Conservation (phyloP, 208 protist species). For the Zelonia costaricensis region DNA sequence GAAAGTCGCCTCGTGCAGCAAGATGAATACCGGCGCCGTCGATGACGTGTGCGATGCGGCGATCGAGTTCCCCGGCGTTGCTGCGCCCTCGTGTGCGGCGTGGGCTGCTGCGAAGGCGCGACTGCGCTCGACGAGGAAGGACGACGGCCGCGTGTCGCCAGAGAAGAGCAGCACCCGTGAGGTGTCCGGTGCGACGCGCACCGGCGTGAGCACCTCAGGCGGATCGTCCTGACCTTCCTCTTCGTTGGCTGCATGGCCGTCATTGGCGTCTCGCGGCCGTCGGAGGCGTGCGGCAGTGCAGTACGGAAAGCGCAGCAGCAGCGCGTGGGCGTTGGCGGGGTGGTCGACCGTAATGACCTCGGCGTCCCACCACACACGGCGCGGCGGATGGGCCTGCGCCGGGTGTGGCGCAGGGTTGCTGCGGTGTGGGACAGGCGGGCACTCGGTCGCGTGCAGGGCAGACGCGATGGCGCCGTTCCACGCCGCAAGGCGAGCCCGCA, state of each 20-base stretch:
- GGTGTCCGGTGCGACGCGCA: slow-evolving; percentile 8
- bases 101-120: slow-evolving; percentile 32
- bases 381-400: background rate
- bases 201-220: too few species aligned
- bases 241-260: background rate
- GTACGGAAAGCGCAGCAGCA: slow-evolving; percentile 78
- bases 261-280: too few species aligned
- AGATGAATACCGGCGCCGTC: slow-evolving; percentile 55
- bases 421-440: background rate
- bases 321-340: slow-evolving; percentile 83
- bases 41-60: background rate
- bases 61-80: background rate
- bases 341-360: slow-evolving; percentile 84
- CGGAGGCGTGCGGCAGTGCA: background rate
- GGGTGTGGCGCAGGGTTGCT: background rate
- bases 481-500: slow-evolving; percentile 15
- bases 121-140: slow-evolving; percentile 66
- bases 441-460: background rate
- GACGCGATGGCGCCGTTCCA: slow-evolving; percentile 30
- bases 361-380: slow-evolving; percentile 44
- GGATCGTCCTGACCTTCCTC: background rate
- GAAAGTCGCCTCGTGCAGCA: slow-evolving; percentile 95
- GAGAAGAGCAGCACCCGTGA: slow-evolving; percentile 86
- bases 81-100: background rate
- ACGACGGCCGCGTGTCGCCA: slow-evolving; percentile 89